A percentile compares a stretch with the other conserved stretches of the same genome.
phyloP scores from a whole-genome alignment of 2,329 filamentous ascomycete genomes.

The Cordyceps cateniannulata region DNA sequence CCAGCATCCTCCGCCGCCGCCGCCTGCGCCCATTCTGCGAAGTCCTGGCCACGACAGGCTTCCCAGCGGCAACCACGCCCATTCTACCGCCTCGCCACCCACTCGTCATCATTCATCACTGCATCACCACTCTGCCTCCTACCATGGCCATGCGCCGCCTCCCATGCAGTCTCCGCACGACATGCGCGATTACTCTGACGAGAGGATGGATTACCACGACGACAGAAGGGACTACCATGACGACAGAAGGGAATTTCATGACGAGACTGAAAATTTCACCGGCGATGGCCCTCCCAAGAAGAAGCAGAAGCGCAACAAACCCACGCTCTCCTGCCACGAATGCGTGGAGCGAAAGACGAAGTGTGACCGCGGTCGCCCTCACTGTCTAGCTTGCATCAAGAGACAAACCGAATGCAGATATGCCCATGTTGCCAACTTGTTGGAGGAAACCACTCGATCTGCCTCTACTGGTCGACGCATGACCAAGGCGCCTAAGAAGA shows the following conservation, averaged over 20 bases:
- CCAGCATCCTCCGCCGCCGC: constrained; percentile 3
- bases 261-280: constrained; percentile 9
- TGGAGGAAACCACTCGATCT: constrained; percentile 57
- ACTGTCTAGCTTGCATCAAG: constrained; percentile 65
- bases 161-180: constrained; percentile 2
- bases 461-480: constrained; percentile 48
- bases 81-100: constrained; percentile 6
- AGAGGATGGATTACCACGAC: constrained; percentile 6
- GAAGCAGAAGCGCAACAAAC: constrained; percentile 81
- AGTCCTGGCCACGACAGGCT: constrained; percentile 8
- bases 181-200: constrained; percentile 4
- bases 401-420: constrained; percentile 70
- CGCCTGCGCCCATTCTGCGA: constrained; percentile 3
- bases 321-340: constrained; percentile 70
- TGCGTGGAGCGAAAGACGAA: constrained; percentile 81
- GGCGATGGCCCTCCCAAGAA: constrained; percentile 47
- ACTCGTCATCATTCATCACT: not conserved
- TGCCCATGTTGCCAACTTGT: constrained; percentile 67
- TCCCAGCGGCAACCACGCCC: not conserved
- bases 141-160: constrained; percentile 4
- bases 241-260: constrained; percentile 6
- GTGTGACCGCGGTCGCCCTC: constrained; percentile 69
- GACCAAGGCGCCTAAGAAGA: constrained; percentile 53
- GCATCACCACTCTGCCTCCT: constrained; percentile 3
- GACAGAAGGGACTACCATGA: constrained; percentile 6